A percentile compares a stretch with the other conserved stretches of the same genome.
These are phyloP conservation scores for Trapa incisa DNA, from an alignment of 345 rosid genomes.

Conservation along the genomic window DNA sequence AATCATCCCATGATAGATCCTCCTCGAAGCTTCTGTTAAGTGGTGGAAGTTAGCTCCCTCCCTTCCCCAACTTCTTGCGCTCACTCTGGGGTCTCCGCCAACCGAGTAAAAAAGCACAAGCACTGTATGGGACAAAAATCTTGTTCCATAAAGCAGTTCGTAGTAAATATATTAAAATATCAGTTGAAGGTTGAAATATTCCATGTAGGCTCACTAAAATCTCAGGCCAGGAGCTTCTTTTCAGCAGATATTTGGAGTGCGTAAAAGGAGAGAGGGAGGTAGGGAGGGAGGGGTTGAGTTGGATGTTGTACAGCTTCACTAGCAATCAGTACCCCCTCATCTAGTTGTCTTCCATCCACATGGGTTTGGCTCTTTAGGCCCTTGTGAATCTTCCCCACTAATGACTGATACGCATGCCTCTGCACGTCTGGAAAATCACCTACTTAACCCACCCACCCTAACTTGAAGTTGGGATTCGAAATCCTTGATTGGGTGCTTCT, in stretches of 20 bases:
- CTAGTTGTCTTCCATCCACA: not conserved
- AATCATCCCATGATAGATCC: constrained; percentile 22
- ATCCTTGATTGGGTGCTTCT: not conserved
- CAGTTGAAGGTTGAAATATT: too few species aligned
- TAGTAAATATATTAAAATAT: too few species aligned
- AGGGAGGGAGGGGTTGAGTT: not conserved
- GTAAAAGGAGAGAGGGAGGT: too few species aligned
- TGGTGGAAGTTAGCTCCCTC: constrained; percentile 50
- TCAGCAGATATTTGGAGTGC: not conserved
- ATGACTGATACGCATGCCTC: not conserved
- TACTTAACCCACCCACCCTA: not conserved
- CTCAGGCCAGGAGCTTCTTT: not conserved
- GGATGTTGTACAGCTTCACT: not conserved
- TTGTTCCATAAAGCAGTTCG: too few species aligned
- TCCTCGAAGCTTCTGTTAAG: constrained; percentile 67
- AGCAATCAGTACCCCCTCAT: not conserved
- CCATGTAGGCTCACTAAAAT: not conserved
- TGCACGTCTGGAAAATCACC: not conserved
- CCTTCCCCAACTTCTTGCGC: constrained; percentile 9
- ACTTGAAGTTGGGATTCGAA: not conserved
- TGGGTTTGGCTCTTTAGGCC: not conserved
- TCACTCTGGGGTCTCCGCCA: constrained; percentile 12
- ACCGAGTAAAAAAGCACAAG: constrained; percentile 13
- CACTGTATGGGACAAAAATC: too few species aligned
- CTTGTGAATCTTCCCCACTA: not conserved